Base-by-base conservation (phyloP, 106 monocot species). In the Hemerocallis citrina region DNA sequence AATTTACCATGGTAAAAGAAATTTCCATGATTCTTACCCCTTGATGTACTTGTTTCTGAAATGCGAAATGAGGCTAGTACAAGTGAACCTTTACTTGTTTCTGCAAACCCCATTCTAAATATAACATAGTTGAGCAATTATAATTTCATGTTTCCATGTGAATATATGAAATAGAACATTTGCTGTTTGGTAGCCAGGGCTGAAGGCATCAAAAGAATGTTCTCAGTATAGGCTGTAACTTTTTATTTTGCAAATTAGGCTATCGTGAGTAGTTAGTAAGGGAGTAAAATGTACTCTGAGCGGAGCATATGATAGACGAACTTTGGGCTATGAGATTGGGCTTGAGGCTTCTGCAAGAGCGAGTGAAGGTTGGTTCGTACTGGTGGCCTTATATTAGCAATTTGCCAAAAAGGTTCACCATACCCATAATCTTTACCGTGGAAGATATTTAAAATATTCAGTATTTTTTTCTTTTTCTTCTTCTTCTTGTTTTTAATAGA, bases 331-430 rank as follows among this genome's bases (percentile, higher is more conserved):
- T 89, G 93, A 81, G 48, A 71, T 64, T 88, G 68, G 93, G 93
- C 40, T 78, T 93, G 85, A 85, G 77, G 62, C 76, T 93, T 65
- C 93, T 93, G 55, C 85, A 85, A 52, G 93, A 93, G 73, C 74
- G 88, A 72, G 93, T 88, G 30, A 66, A 36, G 29, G 59, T 42
- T 43, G 74, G 68, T 49, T 93, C 93, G 17, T 85, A 77, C 57
- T 93, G 93, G 93, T 93, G 93, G 93, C 93, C 88, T 58, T 93
- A 93, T 52, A 85, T 89, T 32, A 72, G 85, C 81, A 93, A 89
- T 74, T 64, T 93, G 52, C 93, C 88, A 30, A 77, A 93, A 77
- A 35, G 85, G 40, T 88, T 85, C 64, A 82, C 30, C 5, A 39
- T 77, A 16, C 88, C 93, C 29, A 82, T 93, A 65, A 85, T 93